These are phyloP conservation scores for Cercospora beticola DNA, from an alignment of 2,329 filamentous ascomycete species.

Conservation along the genomic window DNA sequence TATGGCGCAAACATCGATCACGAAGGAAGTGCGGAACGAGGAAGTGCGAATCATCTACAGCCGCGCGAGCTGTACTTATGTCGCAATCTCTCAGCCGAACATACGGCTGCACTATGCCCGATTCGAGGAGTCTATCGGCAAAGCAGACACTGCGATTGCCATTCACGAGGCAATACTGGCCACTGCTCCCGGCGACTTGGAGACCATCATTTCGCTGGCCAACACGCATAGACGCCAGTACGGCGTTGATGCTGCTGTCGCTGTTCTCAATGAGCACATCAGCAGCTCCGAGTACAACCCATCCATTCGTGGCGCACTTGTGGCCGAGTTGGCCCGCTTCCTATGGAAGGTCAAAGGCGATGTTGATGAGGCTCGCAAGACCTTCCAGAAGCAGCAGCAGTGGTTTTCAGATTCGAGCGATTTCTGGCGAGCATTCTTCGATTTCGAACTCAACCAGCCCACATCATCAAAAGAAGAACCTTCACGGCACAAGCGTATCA, in stretches of 20 bases:
- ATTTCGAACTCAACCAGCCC: constrained; percentile 85
- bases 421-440: constrained; percentile 87
- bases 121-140: constrained; percentile 83
- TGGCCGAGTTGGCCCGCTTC: constrained; percentile 83
- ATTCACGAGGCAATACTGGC: constrained; percentile 81
- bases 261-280: constrained; percentile 78
- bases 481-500: constrained; percentile 70
- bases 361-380: constrained; percentile 74
- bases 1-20: constrained; percentile 73
- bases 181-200: constrained; percentile 75
- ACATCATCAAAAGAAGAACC: constrained; percentile 63
- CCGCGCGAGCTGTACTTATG: constrained; percentile 78
- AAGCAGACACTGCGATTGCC: constrained; percentile 74
- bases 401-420: constrained; percentile 80
- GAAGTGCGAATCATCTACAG: constrained; percentile 91
- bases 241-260: constrained; percentile 79
- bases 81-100: constrained; percentile 79
- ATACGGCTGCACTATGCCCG: constrained; percentile 89
- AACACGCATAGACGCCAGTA: constrained; percentile 81
- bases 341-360: constrained; percentile 81
- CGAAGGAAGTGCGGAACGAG: constrained; percentile 77
- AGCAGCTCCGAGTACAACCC: constrained; percentile 54
- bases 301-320: constrained; percentile 76
- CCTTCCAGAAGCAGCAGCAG: constrained; percentile 79
- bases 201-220: constrained; percentile 84